These are phyloP conservation scores for Boletus patriciae DNA, from an alignment of 768 basidiomycete genomes.

Conservation along the genomic window DNA sequence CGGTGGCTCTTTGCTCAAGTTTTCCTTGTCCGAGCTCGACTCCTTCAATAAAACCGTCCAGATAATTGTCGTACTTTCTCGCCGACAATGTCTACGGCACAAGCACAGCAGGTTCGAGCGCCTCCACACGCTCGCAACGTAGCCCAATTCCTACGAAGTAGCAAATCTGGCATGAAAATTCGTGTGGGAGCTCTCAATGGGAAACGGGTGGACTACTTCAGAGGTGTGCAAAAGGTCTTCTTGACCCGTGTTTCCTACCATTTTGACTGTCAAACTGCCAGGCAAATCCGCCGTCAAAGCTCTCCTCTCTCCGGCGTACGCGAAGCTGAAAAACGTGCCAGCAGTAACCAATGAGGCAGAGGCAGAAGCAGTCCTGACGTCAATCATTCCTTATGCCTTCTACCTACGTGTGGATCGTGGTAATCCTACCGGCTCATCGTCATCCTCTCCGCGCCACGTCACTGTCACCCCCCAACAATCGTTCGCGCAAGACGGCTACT, in stretches of 20 bases:
- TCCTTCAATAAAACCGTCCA: neutral
- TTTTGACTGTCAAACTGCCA: conserved; percentile 31
- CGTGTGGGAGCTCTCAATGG: conserved; percentile 90
- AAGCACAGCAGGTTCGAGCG: conserved; percentile 73
- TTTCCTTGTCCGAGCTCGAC: neutral
- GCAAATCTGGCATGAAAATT: conserved; percentile 84
- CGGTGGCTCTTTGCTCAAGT: neutral
- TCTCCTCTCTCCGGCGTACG: conserved; percentile 87
- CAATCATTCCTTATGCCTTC: conserved; percentile 81
- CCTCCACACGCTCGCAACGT: conserved; percentile 78
- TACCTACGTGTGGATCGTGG: conserved; percentile 90
- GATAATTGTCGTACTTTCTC: neutral
- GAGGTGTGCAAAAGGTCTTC: conserved; percentile 54
- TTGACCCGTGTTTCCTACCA: neutral
- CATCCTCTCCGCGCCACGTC: conserved; percentile 71
- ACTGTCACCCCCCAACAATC: conserved; percentile 74
- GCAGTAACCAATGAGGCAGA: conserved; percentile 73
- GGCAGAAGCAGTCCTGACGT: conserved; percentile 64
- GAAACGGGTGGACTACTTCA: conserved; percentile 97
- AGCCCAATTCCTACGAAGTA: conserved; percentile 83
- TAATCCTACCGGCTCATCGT: conserved; percentile 44
- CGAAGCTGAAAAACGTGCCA: conserved; percentile 79
- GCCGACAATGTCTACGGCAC: conserved; percentile 43
- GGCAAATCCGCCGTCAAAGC: conserved; percentile 94
- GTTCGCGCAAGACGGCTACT: conserved; percentile 81